These are phyloP conservation scores for Verticillium dahliae DNA, from an alignment of 2,329 filamentous ascomycete species.

Conservation along the genomic window DNA sequence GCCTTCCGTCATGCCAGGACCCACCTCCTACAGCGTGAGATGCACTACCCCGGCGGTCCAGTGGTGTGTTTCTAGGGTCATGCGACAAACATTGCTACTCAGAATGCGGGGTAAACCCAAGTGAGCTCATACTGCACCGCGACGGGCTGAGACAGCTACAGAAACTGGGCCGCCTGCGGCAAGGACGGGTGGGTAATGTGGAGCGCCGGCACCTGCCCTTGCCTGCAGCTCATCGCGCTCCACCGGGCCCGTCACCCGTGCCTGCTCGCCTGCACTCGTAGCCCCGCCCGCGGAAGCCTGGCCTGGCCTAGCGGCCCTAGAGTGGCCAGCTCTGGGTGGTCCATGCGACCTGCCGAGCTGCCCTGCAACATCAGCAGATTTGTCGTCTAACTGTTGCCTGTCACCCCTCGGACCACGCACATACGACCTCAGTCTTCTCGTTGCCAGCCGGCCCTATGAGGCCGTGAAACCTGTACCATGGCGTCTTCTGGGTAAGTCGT, in stretches of 20 bases:
- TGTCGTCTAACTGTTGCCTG: not conserved
- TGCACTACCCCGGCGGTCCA: not conserved
- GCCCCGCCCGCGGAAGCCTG: not conserved
- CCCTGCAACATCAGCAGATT: not conserved
- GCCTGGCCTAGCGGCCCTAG: not conserved
- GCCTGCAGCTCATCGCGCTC: not conserved
- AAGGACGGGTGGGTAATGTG: not conserved
- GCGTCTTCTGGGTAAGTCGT: conserved; percentile 3
- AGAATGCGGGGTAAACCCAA: not conserved
- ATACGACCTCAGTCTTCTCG: not conserved
- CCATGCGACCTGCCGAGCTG: not conserved
- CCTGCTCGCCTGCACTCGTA: not conserved
- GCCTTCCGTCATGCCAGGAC: not conserved
- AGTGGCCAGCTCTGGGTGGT: not conserved
- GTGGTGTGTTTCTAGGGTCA: not conserved
- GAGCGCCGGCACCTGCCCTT: not conserved
- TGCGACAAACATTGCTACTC: not conserved
- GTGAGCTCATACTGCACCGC: not conserved
- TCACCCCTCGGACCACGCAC: not conserved
- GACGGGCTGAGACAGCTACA: not conserved
- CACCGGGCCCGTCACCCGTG: not conserved
- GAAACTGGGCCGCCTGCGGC: not conserved
- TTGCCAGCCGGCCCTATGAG: not conserved
- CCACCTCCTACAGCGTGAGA: not conserved
- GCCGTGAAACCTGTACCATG: not conserved